These are phyloP conservation scores for Phytopythium sindhum DNA, from an alignment of 352 stramenopile genomes.

Conservation along the genomic window DNA sequence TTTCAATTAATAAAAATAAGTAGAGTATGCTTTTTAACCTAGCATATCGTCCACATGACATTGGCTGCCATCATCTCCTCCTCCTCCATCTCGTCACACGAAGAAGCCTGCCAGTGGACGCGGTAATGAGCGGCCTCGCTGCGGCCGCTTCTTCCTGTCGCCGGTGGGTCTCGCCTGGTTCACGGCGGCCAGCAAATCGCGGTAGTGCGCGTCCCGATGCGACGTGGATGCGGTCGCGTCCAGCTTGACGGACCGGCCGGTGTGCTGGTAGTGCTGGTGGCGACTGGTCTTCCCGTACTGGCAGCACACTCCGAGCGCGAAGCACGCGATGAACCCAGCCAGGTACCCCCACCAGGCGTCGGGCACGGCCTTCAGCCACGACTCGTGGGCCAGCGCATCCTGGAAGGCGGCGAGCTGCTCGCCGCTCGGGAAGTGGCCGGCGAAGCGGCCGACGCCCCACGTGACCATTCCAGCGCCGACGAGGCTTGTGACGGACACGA, in stretches of 20 bases:
- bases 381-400: constrained; percentile 11
- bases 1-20: background rate
- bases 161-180: background rate
- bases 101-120: constrained; percentile 4
- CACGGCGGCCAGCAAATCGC: constrained; percentile 1
- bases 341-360: constrained; percentile 48
- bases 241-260: constrained; percentile 5
- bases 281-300: constrained; percentile 32
- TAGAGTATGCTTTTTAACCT: background rate
- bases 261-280: constrained; percentile 16
- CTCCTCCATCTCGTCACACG: constrained; percentile 1
- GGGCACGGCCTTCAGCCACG: constrained; percentile 33
- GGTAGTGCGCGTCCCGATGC: constrained; percentile 1
- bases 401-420: constrained; percentile 22
- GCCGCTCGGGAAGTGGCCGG: constrained; percentile 34
- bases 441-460: constrained; percentile 47
- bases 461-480: constrained; percentile 21
- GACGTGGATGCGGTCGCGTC: background rate
- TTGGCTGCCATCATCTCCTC: background rate
- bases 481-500: constrained; percentile 37
- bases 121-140: background rate
- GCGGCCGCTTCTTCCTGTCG: background rate
- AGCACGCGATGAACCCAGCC: constrained; percentile 28
- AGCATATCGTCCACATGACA: background rate
- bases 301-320: constrained; percentile 27